phyloP scores from a whole-genome alignment of 495 filamentous ascomycete genomes.

The Aspergillus hancockii region DNA sequence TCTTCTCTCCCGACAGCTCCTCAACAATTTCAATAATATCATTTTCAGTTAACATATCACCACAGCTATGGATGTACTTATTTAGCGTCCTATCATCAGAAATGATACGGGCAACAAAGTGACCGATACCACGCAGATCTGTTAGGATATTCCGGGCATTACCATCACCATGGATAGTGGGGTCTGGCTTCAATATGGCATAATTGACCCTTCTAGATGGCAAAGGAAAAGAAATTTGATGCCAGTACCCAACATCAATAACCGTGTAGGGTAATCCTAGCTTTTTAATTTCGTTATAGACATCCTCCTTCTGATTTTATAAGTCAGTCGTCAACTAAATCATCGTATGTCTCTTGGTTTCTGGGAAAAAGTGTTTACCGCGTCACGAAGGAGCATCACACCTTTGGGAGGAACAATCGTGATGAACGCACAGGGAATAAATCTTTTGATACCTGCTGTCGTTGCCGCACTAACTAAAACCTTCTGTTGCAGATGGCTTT shows the following conservation, averaged over 20 bases:
- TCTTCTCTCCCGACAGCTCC: slow-evolving; percentile 37
- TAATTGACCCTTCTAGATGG: slow-evolving; percentile 42
- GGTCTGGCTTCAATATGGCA: slow-evolving; percentile 6
- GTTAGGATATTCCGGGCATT: slow-evolving; percentile 31
- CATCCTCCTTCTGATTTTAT: slow-evolving; percentile 45
- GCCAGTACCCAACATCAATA: slow-evolving; percentile 51
- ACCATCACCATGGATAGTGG: slow-evolving; percentile 36
- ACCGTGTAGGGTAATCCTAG: slow-evolving; percentile 44
- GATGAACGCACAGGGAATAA: slow-evolving; percentile 41
- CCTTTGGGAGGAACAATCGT: slow-evolving; percentile 25
- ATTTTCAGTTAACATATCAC: slow-evolving; percentile 34
- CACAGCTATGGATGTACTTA: slow-evolving; percentile 36
- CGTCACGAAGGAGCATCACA: slow-evolving; percentile 21
- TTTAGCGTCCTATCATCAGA: slow-evolving; percentile 45
- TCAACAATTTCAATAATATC: slow-evolving; percentile 37
- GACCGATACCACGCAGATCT: slow-evolving; percentile 44
- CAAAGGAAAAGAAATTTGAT: slow-evolving; percentile 33
- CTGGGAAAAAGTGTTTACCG: no score
- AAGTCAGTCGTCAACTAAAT: no score
- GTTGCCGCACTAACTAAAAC: slow-evolving; percentile 35
- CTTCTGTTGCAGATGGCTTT: slow-evolving; percentile 29
- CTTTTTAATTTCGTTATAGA: slow-evolving; percentile 35
- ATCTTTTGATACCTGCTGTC: slow-evolving; percentile 23
- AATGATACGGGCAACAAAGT: slow-evolving; percentile 43
- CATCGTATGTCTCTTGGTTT: no score